These are phyloP conservation scores for Exserohilum rostratum DNA, from an alignment of 2,329 filamentous ascomycete genomes.

Conservation along the genomic window DNA sequence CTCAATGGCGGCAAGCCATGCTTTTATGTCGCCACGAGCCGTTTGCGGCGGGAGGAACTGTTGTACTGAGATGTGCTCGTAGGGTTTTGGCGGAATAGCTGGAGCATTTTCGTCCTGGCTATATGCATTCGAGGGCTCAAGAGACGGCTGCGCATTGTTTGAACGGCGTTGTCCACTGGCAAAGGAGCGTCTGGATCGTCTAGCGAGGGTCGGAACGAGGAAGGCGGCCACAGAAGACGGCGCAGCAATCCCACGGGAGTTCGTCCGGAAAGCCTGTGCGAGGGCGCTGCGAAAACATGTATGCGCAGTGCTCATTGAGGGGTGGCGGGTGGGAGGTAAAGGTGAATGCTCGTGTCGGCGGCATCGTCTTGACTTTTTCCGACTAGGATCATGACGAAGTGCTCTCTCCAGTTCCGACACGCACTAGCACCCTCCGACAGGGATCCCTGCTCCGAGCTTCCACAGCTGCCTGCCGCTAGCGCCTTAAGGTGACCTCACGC, in stretches of 20 bases:
- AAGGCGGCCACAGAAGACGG: slow-evolving; percentile 40
- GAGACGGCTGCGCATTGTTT: slow-evolving; percentile 5
- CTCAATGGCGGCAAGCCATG: slow-evolving; percentile 47
- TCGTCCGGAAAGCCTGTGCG: slow-evolving; percentile 43
- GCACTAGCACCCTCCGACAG: slow-evolving; percentile 13
- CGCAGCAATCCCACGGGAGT: slow-evolving; percentile 24
- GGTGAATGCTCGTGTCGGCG: slow-evolving; percentile 22
- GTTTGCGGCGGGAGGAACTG: slow-evolving; percentile 31
- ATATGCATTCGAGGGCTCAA: slow-evolving; percentile 1
- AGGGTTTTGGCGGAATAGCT: slow-evolving; percentile 16
- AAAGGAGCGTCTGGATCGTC: slow-evolving; percentile 33
- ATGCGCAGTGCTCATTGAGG: slow-evolving; percentile 48
- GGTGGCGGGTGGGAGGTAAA: slow-evolving; percentile 18
- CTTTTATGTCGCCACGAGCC: slow-evolving; percentile 32
- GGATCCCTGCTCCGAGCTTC: slow-evolving; percentile 10
- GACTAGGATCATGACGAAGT: slow-evolving; percentile 31
- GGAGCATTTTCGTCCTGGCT: neutral
- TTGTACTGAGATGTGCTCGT: slow-evolving; percentile 11
- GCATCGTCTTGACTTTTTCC: slow-evolving; percentile 34
- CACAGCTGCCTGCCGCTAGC: slow-evolving; percentile 16
- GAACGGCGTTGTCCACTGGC: slow-evolving; percentile 27
- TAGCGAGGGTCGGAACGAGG: slow-evolving; percentile 41
- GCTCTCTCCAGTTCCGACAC: slow-evolving; percentile 16
- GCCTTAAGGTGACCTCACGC: slow-evolving; percentile 17
- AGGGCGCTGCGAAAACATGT: slow-evolving; percentile 47